A percentile compares a stretch with the other conserved stretches of the same genome.
These are phyloP conservation scores for Ailanthus altissimus DNA, from an alignment of 345 rosid species.

Conservation along the genomic window DNA sequence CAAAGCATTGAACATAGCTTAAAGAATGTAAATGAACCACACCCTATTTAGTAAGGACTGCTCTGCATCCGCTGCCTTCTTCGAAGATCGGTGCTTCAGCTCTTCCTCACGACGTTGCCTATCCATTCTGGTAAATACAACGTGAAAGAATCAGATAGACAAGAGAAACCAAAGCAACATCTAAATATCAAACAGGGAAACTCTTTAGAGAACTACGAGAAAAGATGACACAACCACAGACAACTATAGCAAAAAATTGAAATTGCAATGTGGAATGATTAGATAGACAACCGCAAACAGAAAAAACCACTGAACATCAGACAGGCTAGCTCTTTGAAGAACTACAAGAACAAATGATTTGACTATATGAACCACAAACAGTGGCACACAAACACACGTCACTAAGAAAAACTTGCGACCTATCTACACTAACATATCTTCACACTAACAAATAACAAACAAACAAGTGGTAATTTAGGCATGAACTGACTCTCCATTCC, in stretches of 20 bases:
- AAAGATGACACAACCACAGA: background rate
- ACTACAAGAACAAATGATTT: background rate
- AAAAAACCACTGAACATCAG: background rate
- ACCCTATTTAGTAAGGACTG: slow-evolving; percentile 83
- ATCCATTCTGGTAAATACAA: slow-evolving; percentile 66
- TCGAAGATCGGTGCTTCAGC: slow-evolving; percentile 77
- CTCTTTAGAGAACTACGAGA: background rate
- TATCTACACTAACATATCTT: background rate
- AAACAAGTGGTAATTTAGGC: background rate
- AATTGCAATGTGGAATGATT: background rate
- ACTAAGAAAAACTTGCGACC: background rate
- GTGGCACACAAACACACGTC: background rate
- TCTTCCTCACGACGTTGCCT: slow-evolving; percentile 98
- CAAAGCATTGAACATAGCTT: slow-evolving; percentile 15
- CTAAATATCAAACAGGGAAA: slow-evolving; percentile 3
- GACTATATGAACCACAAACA: background rate
- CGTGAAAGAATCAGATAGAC: background rate
- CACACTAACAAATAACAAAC: background rate
- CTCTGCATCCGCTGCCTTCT: slow-evolving; percentile 81
- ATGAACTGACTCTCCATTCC: background rate
- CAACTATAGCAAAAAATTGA: background rate
- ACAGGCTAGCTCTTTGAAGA: background rate
- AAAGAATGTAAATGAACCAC: slow-evolving; percentile 15
- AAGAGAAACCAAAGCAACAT: background rate
- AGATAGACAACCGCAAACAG: background rate